Percentiles rank a stretch among this genome's conserved stretches.
Evolutionary conservation across 768 basidiomycete genomes (phyloP).

Genomic region (Mrakia gelida): DNA sequence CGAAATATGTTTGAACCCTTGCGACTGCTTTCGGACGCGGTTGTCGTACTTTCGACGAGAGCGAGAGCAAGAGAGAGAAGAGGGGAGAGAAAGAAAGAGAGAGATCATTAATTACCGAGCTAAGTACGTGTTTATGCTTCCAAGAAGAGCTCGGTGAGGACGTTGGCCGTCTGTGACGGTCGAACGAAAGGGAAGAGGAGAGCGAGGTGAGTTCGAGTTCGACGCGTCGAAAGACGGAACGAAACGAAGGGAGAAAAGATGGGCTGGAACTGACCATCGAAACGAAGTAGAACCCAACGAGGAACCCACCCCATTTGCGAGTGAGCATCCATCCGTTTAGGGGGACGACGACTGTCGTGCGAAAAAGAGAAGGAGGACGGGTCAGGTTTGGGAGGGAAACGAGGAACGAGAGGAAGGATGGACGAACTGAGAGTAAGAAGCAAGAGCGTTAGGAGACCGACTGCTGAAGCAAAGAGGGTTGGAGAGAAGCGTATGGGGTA

Average conservation of each 20-base stretch:
- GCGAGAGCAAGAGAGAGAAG: too few species aligned
- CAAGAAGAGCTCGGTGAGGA: slow-evolving; percentile 64
- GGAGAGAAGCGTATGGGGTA: slow-evolving; percentile 72
- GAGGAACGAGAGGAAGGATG: background rate
- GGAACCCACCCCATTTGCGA: slow-evolving; percentile 71
- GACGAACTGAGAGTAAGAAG: slow-evolving; percentile 56
- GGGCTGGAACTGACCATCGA: slow-evolving; percentile 52
- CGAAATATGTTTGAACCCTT: too few species aligned
- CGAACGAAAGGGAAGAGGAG: background rate
- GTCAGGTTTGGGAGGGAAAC: background rate
- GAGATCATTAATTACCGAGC: background rate
- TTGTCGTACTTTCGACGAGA: too few species aligned
- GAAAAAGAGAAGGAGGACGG: background rate
- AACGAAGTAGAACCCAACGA: slow-evolving; percentile 66
- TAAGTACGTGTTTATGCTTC: background rate
- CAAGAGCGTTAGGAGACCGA: slow-evolving; percentile 75
- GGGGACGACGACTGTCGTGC: slow-evolving; percentile 61
- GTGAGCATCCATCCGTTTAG: slow-evolving; percentile 75
- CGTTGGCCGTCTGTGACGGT: slow-evolving; percentile 58
- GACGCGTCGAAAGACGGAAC: background rate
- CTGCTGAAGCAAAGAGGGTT: slow-evolving; percentile 52
- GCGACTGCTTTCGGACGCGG: too few species aligned
- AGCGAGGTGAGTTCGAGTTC: too few species aligned
- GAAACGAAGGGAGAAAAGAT: background rate
- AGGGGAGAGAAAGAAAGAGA: background rate